These are phyloP conservation scores for Gossypium ekmanianum DNA, from an alignment of 345 rosid genomes.

Conservation along the genomic window DNA sequence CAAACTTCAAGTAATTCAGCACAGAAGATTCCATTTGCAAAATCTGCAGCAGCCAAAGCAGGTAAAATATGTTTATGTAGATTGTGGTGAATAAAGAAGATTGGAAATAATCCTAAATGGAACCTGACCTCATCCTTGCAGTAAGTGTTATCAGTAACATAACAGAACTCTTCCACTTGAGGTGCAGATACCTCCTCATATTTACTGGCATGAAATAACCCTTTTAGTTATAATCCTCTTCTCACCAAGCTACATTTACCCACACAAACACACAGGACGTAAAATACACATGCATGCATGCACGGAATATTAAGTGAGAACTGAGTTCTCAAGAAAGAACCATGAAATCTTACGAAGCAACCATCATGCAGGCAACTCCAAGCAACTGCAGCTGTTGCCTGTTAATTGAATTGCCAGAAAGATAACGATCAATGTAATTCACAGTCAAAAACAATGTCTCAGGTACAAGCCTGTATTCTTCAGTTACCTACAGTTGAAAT, in stretches of 20 bases:
- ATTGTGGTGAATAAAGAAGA: not conserved
- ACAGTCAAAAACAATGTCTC: constrained; percentile 79
- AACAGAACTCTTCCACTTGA: constrained; percentile 87
- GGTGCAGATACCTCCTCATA: constrained; percentile 92
- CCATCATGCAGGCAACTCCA: constrained; percentile 92
- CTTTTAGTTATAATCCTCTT: constrained; percentile 14
- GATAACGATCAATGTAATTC: constrained; percentile 85
- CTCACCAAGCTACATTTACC: not conserved
- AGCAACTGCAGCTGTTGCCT: constrained; percentile 81
- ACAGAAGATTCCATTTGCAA: constrained; percentile 65
- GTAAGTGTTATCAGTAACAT: constrained; percentile 89
- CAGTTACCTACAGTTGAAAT: constrained; percentile 62
- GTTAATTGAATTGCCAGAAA: constrained; percentile 68
- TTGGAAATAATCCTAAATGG: not conserved
- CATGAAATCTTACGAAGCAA: constrained; percentile 65
- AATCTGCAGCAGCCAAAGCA: constrained; percentile 9
- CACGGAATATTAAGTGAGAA: not conserved
- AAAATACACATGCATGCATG: not conserved
- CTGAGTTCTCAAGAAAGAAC: not conserved
- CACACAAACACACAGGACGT: not conserved
- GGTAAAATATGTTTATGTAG: not conserved
- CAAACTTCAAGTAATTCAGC: constrained; percentile 79
- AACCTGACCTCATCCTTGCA: constrained; percentile 66
- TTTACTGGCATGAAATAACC: constrained; percentile 43
- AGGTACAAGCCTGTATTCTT: constrained; percentile 87